Evolutionary conservation across 2,329 filamentous ascomycete genomes (phyloP), one percentile per base, ranked within the genome.

Genomic region (Fusarium fujikuroi): DNA sequence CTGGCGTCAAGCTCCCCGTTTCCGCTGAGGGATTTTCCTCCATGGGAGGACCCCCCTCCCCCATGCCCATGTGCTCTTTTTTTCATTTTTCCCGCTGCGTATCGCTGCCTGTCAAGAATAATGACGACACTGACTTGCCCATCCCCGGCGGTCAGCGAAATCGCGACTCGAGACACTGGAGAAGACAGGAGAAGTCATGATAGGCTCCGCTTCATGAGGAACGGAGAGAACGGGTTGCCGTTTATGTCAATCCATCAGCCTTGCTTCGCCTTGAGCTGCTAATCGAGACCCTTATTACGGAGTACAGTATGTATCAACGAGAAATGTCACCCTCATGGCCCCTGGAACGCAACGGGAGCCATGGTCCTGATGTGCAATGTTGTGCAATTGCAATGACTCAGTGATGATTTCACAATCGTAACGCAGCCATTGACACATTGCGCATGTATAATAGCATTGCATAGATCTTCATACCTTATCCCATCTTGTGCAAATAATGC

Each of bases 11-110:
- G 58, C 58, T 67, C 69, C 73, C 70, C 75, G 49, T 60, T 72
- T 60, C 34, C 57, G 70, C 72, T 78, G 76, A 78, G 76, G 76
- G 76, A 78, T 78, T 78, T 78, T 78, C 76, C 58, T 58, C 65
- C 66, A 70, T 71, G 61, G 66, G 64, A 63, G 63, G 60, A 49
- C 71, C 63, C 62, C 65, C 61, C 56, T 61, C 63, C 64, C 64
- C 62, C 69, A 69, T 54, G 59, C 60, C 74, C 75, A 75, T 77
- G 67, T 63, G 63, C 59, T 64, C 58, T 40, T 54, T 40, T 54
- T 54, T 63, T 53, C 57, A 34, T 40, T 68, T 77, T 70, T 71
- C 53, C 58, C 37, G 28, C 52, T 58, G 56, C 52, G 66, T 71
- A 73, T 76, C 73, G 73, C 75, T 70, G 43, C 59, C 66, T 71